A percentile compares a stretch with the other conserved stretches of the same genome.
phyloP scores from a whole-genome alignment of 495 filamentous ascomycete species.

The Emericellopsis terricola region DNA sequence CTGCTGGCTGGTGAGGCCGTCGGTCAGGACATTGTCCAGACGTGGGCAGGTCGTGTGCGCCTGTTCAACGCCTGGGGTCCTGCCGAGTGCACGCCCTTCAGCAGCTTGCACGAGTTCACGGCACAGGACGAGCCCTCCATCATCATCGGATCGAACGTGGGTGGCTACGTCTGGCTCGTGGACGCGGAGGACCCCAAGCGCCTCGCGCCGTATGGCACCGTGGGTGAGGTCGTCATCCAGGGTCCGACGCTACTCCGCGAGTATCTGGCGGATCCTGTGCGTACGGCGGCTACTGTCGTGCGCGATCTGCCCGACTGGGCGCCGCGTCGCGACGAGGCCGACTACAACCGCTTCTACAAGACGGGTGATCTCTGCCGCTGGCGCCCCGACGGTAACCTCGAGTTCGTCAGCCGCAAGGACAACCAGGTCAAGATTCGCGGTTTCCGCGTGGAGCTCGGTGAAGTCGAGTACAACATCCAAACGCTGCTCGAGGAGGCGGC shows the following conservation, averaged over 20 bases:
- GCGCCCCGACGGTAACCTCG: slow-evolving; percentile 23
- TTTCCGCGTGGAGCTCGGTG: not conserved
- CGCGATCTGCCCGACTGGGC: not conserved
- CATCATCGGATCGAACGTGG: slow-evolving; percentile 23
- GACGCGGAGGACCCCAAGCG: slow-evolving; percentile 30
- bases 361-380: slow-evolving; percentile 26
- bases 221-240: slow-evolving; percentile 45
- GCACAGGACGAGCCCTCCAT: slow-evolving; percentile 3
- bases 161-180: slow-evolving; percentile 34
- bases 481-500: not conserved
- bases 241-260: slow-evolving; percentile 32
- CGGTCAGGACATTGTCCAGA: not conserved
- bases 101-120: slow-evolving; percentile 17
- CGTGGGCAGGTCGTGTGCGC: not conserved
- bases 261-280: slow-evolving; percentile 17
- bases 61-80: slow-evolving; percentile 38
- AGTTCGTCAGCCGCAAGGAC: slow-evolving; percentile 10
- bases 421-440: slow-evolving; percentile 6
- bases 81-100: slow-evolving; percentile 10
- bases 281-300: not conserved
- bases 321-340: slow-evolving; percentile 6
- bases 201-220: slow-evolving; percentile 35
- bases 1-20: slow-evolving; percentile 7
- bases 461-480: slow-evolving; percentile 1
- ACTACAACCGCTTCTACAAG: slow-evolving; percentile 10